phyloP scores from a whole-genome alignment of 2,329 filamentous ascomycete species.

The Pyricularia pennisetigena region DNA sequence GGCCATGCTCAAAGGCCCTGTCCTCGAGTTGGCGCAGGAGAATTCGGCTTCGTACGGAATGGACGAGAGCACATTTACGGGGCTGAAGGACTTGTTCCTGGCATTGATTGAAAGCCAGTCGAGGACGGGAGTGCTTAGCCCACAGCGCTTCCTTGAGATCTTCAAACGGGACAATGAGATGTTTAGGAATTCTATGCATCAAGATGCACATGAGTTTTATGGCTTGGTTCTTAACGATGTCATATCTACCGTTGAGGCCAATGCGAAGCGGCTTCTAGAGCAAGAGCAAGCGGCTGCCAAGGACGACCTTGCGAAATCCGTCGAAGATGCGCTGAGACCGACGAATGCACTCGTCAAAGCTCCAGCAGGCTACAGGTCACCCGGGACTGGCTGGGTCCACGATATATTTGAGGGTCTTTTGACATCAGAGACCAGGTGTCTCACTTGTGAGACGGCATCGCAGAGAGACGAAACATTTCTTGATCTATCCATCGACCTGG shows the following conservation, averaged over 20 bases:
- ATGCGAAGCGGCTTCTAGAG: slow-evolving; percentile 56
- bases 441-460: slow-evolving; percentile 93
- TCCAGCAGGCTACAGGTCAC: slow-evolving; percentile 38
- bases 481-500: slow-evolving; percentile 90
- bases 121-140: slow-evolving; percentile 82
- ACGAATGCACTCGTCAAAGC: slow-evolving; percentile 17
- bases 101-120: slow-evolving; percentile 73
- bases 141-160: slow-evolving; percentile 86
- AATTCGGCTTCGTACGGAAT: slow-evolving; percentile 77
- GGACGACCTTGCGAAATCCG: slow-evolving; percentile 39
- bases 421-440: slow-evolving; percentile 90
- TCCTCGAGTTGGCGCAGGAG: slow-evolving; percentile 75
- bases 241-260: slow-evolving; percentile 86
- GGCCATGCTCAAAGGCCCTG: slow-evolving; percentile 77
- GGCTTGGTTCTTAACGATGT: slow-evolving; percentile 93
- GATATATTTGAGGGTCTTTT: slow-evolving; percentile 92
- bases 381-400: slow-evolving; percentile 82
- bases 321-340: slow-evolving; percentile 33
- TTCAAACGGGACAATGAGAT: slow-evolving; percentile 92
- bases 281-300: slow-evolving; percentile 16
- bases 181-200: slow-evolving; percentile 95
- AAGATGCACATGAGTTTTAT: slow-evolving; percentile 96
- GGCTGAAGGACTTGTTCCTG: slow-evolving; percentile 92
- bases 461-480: slow-evolving; percentile 93
- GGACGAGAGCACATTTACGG: slow-evolving; percentile 90